Conservation (phyloP, 139 green algal genomes). For the Deuterostichococcus epilithicus region DNA sequence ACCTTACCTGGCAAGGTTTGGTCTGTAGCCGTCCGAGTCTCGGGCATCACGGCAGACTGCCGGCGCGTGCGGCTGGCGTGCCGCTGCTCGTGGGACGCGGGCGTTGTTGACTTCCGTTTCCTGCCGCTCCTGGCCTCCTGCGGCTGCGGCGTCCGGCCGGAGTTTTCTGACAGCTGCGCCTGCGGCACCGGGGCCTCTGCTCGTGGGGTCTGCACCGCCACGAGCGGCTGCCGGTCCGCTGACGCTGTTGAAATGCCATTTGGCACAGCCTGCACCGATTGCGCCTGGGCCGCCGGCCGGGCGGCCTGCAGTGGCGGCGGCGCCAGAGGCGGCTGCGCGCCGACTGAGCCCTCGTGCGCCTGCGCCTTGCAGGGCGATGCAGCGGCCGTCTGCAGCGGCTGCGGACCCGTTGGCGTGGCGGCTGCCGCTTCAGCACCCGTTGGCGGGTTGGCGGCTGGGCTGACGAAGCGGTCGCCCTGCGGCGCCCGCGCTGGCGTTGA, state of each 20-base stretch:
- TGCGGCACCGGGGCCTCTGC: no score
- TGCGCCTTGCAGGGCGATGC: no score
- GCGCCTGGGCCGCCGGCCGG: neutral
- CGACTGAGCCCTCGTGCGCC: neutral
- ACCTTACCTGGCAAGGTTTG: neutral
- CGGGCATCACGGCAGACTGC: neutral
- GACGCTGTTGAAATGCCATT: neutral
- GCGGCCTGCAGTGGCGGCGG: no score
- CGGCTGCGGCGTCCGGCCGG: no score
- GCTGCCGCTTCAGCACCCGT: neutral
- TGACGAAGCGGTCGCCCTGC: no score
- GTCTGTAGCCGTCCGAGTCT: neutral
- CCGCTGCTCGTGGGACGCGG: neutral
- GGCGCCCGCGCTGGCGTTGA: no score
- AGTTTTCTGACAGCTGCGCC: no score
- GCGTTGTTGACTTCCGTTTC: neutral
- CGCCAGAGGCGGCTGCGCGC: no score
- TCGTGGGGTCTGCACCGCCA: neutral
- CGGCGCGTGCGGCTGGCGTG: neutral
- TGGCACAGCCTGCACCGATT: neutral
- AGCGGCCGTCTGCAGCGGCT: neutral
- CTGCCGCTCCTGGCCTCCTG: neutral
- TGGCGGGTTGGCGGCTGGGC: no score
- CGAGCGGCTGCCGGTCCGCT: neutral
- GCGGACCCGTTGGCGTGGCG: no score